These are phyloP conservation scores for Pestalotiopsis sp. DNA, from an alignment of 2,329 filamentous ascomycete genomes.

Conservation along the genomic window DNA sequence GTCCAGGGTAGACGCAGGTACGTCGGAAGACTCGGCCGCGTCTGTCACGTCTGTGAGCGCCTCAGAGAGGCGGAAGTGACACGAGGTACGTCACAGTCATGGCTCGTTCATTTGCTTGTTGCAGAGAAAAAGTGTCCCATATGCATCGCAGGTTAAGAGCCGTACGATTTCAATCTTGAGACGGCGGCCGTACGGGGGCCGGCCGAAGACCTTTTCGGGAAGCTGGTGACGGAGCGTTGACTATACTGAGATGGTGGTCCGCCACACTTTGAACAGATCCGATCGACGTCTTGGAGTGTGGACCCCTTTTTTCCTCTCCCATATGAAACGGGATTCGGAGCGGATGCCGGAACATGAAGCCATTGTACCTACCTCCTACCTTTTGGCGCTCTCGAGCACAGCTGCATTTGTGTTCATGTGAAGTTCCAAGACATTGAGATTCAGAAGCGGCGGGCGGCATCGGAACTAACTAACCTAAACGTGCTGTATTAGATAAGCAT, in stretches of 20 bases:
- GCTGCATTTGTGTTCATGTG: constrained; percentile 1
- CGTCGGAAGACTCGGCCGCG: neutral
- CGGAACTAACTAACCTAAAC: neutral
- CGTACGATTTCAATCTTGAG: neutral
- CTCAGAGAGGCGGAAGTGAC: constrained; percentile 2
- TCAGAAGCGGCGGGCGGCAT: neutral
- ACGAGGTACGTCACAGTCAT: constrained; percentile 1
- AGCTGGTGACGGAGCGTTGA: neutral
- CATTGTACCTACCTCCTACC: neutral
- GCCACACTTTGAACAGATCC: neutral
- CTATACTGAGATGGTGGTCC: constrained; percentile 5
- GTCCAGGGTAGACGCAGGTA: neutral
- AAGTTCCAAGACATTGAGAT: neutral
- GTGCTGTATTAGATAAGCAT: constrained; percentile 1
- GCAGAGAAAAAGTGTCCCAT: neutral
- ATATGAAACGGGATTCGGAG: neutral
- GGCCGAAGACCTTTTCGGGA: neutral
- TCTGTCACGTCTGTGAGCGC: neutral
- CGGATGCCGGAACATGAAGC: neutral
- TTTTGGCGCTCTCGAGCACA: neutral
- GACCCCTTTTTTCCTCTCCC: neutral
- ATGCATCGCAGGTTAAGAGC: neutral
- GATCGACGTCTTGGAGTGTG: neutral
- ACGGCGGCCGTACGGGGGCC: neutral
- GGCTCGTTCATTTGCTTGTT: constrained; percentile 1